These are phyloP conservation scores for Colletotrichum sp. DNA, from an alignment of 2,329 filamentous ascomycete species.

Conservation along the genomic window DNA sequence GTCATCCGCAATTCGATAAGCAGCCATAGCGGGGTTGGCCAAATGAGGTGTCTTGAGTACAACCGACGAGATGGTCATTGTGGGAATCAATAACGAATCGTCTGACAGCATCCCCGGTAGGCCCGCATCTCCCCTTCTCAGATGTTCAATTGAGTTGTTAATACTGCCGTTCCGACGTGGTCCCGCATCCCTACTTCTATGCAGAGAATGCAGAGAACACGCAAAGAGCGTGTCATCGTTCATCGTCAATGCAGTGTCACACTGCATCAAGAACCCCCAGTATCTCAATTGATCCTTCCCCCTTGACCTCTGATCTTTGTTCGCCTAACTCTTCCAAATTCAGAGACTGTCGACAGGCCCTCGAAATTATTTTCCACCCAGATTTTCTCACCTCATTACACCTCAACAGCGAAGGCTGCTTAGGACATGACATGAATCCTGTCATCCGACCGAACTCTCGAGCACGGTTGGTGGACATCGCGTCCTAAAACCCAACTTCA, in stretches of 20 bases:
- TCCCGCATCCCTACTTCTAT: background rate
- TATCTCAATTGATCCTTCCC: background rate
- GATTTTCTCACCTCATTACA: too few species aligned
- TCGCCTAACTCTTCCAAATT: too few species aligned
- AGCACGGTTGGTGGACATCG: accelerated
- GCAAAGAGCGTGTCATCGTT: background rate
- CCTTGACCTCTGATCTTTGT: too few species aligned
- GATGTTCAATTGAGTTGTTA: background rate
- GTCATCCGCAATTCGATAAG: background rate
- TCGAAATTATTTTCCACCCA: too few species aligned
- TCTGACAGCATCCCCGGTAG: background rate
- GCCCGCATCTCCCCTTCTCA: background rate
- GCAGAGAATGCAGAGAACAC: background rate
- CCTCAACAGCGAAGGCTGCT: too few species aligned
- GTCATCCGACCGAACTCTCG: too few species aligned
- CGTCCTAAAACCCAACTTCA: background rate
- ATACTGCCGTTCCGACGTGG: background rate
- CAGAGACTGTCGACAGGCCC: too few species aligned
- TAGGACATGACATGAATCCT: too few species aligned
- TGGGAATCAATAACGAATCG: background rate
- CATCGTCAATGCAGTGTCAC: background rate
- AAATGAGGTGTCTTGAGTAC: too few species aligned
- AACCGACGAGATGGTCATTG: too few species aligned
- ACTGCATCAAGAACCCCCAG: background rate
- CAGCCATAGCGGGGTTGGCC: too few species aligned